These are phyloP conservation scores for Viola pubescens DNA, from an alignment of 441 rosid genomes.

Conservation along the genomic window DNA sequence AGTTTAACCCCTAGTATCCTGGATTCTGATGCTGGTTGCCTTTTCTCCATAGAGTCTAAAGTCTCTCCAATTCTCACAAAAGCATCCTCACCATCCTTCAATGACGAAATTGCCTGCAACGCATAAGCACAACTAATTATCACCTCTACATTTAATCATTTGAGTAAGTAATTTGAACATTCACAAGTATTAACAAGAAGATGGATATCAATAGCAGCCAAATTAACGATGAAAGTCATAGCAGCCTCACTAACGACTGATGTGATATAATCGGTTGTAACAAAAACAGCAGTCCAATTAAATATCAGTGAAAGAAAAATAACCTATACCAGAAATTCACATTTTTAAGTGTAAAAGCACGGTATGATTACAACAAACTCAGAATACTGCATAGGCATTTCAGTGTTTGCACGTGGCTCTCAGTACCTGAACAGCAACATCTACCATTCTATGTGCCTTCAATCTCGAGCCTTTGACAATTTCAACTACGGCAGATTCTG, in stretches of 20 bases:
- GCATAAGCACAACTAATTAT: background rate
- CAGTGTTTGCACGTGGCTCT: background rate
- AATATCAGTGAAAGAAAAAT: background rate
- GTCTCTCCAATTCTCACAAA: slow-evolving; percentile 59
- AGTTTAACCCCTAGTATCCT: slow-evolving; percentile 24
- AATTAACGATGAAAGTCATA: too few relatives aligned
- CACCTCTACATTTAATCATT: too few relatives aligned
- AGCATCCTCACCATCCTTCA: slow-evolving; percentile 78
- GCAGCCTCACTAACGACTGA: background rate
- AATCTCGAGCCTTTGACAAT: slow-evolving; percentile 58
- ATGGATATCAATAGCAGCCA: background rate
- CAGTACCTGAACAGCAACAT: slow-evolving; percentile 75
- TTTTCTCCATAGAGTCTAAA: slow-evolving; percentile 44
- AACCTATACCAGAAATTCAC: background rate
- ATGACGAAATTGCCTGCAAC: slow-evolving; percentile 64
- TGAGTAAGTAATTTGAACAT: slow-evolving; percentile 3
- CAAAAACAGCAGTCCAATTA: slow-evolving; percentile 5
- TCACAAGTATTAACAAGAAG: background rate
- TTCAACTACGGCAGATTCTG: slow-evolving; percentile 59
- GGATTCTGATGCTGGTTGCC: slow-evolving; percentile 31
- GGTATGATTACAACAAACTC: background rate
- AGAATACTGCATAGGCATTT: slow-evolving; percentile 1
- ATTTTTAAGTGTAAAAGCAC: background rate
- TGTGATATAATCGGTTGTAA: slow-evolving; percentile 11
- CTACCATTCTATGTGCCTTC: slow-evolving; percentile 76